A percentile compares a stretch with the other conserved stretches of the same genome.
These are phyloP conservation scores for Hypoxylon sp. DNA, from an alignment of 2,329 filamentous ascomycete genomes.

Conservation along the genomic window DNA sequence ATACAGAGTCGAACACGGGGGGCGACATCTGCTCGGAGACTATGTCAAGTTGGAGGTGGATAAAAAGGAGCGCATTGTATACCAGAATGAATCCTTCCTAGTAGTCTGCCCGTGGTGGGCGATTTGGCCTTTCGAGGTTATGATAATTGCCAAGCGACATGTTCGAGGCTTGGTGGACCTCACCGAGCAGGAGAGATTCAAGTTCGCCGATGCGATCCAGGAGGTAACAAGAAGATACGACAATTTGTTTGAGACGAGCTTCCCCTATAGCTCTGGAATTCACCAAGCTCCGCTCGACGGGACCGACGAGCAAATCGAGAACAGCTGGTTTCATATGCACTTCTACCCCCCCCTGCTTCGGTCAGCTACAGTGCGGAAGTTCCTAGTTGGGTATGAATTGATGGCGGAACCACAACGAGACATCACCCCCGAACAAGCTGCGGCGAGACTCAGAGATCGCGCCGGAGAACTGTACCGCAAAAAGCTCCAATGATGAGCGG, in stretches of 20 bases:
- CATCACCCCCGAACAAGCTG: slow-evolving; percentile 96
- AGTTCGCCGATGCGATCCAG: slow-evolving; percentile 86
- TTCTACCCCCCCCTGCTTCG: slow-evolving; percentile 96
- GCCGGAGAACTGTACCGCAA: slow-evolving; percentile 89
- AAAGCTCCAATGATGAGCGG: slow-evolving; percentile 57
- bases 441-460: slow-evolving; percentile 80
- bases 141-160: slow-evolving; percentile 88
- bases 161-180: slow-evolving; percentile 89
- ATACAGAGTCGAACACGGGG: slow-evolving; percentile 80
- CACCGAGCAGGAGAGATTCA: slow-evolving; percentile 75
- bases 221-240: slow-evolving; percentile 94
- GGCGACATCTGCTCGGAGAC: slow-evolving; percentile 84
- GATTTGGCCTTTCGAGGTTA: slow-evolving; percentile 95
- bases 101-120: slow-evolving; percentile 98
- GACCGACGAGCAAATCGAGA: slow-evolving; percentile 85
- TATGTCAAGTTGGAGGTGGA: slow-evolving; percentile 87
- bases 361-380: slow-evolving; percentile 95
- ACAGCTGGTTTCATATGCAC: slow-evolving; percentile 94
- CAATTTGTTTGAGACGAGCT: slow-evolving; percentile 96
- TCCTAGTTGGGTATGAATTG: slow-evolving; percentile 95
- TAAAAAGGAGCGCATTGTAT: slow-evolving; percentile 89
- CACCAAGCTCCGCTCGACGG: slow-evolving; percentile 94
- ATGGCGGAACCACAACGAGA: slow-evolving; percentile 98
- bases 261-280: slow-evolving; percentile 96
- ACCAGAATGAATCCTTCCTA: slow-evolving; percentile 87